Conservation (phyloP, 345 rosid genomes). For the Crucihimalaya himalaica region DNA sequence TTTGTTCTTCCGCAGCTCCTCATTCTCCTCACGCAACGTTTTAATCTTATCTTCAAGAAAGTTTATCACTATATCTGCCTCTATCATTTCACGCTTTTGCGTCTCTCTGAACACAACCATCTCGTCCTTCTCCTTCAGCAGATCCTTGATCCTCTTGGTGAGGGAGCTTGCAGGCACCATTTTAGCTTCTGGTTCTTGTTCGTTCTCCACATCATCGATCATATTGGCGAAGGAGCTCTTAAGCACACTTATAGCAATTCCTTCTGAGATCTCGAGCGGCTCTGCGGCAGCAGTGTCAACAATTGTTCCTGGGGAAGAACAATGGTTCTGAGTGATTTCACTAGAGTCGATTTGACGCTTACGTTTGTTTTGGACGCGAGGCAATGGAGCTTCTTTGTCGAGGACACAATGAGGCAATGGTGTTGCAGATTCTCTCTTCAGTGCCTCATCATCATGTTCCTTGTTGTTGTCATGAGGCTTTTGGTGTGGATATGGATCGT, state of each 20-base stretch:
- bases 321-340: constrained; percentile 52
- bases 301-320: constrained; percentile 45
- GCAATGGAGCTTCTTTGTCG: constrained; percentile 53
- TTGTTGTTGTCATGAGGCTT: too few relatives aligned
- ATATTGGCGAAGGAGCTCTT: neutral
- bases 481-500: too few relatives aligned
- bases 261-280: neutral
- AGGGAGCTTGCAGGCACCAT: constrained; percentile 1
- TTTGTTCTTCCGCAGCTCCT: constrained; percentile 54
- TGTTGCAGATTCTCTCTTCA: neutral
- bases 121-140: constrained; percentile 59
- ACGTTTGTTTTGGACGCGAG: constrained; percentile 59
- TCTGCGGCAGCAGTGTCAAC: neutral
- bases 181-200: neutral
- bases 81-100: constrained; percentile 55
- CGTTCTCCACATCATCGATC: neutral
- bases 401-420: constrained; percentile 53
- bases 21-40: constrained; percentile 51
- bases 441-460: neutral
- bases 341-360: constrained; percentile 46
- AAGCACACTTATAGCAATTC: neutral
- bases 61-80: constrained; percentile 55
- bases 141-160: constrained; percentile 47
- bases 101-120: constrained; percentile 59
- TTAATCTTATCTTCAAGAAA: constrained; percentile 54